Evolutionary conservation across 2,329 filamentous ascomycete genomes (phyloP).

Genomic region (Fusarium pseudoanthophilum): DNA sequence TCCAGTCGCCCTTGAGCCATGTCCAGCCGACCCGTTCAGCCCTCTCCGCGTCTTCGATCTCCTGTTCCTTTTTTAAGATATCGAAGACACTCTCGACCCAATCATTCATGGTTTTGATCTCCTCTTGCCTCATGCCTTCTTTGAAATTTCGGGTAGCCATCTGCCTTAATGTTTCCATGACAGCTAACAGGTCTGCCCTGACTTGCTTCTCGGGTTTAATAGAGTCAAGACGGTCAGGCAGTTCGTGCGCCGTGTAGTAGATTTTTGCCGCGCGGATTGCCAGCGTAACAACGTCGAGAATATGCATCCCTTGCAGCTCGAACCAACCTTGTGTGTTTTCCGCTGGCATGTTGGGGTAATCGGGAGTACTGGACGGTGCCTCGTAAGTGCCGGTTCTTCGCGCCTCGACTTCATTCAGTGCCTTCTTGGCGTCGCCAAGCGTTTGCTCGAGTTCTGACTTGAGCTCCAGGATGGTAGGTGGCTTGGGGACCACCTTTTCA

Average conservation of each 20-base stretch:
- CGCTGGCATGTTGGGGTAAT: constrained; percentile 55
- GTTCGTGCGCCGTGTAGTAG: constrained; percentile 93
- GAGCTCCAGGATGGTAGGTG: constrained; percentile 83
- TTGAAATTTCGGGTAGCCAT: constrained; percentile 90
- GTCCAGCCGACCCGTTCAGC: constrained; percentile 78
- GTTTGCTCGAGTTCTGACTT: constrained; percentile 73
- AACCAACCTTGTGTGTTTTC: constrained; percentile 74
- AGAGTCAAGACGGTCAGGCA: constrained; percentile 83
- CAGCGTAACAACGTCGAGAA: constrained; percentile 91
- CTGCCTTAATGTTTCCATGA: constrained; percentile 90
- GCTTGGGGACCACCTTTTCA: constrained; percentile 82
- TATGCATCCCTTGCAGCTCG: constrained; percentile 90
- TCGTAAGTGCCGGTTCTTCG: constrained; percentile 49
- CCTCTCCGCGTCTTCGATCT: constrained; percentile 77
- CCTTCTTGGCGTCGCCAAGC: constrained; percentile 74
- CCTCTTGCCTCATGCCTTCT: constrained; percentile 81
- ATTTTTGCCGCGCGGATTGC: constrained; percentile 96
- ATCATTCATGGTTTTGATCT: constrained; percentile 76
- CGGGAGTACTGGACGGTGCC: constrained; percentile 43
- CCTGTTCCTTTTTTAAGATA: constrained; percentile 81
- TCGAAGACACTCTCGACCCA: constrained; percentile 85
- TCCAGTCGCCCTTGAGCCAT: constrained; percentile 86
- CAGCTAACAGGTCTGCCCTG: constrained; percentile 82
- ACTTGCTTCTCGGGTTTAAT: constrained; percentile 91
- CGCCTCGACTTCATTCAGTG: constrained; percentile 68